Evolutionary conservation across 352 stramenopile species (phyloP).

Genomic region (Elongisporangium anandrum): DNA sequence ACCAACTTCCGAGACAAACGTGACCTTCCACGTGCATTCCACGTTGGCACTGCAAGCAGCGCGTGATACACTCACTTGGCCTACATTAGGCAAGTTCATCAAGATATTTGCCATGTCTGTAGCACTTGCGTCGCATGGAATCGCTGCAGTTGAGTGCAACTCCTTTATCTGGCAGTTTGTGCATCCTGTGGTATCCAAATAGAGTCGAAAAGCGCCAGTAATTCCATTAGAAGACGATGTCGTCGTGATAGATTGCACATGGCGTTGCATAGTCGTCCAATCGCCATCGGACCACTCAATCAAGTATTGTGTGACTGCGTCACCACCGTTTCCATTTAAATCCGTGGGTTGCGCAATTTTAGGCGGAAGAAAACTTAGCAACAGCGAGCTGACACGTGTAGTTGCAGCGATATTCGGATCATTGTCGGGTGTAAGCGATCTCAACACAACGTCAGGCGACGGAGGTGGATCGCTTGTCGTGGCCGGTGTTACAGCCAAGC

Average conservation of each 20-base stretch:
- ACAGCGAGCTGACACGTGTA: slow-evolving; percentile 71
- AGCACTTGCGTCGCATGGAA: slow-evolving; percentile 60
- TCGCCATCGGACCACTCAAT: slow-evolving; percentile 91
- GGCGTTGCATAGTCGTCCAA: slow-evolving; percentile 55
- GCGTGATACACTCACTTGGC: slow-evolving; percentile 75
- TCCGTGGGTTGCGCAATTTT: slow-evolving; percentile 45
- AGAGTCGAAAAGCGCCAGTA: slow-evolving; percentile 69
- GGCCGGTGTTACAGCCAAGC: slow-evolving; percentile 74
- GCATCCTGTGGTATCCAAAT: slow-evolving; percentile 83
- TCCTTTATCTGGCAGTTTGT: slow-evolving; percentile 71
- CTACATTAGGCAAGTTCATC: slow-evolving; percentile 93
- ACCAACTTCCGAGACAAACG: slow-evolving; percentile 67
- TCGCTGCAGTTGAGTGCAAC: slow-evolving; percentile 54
- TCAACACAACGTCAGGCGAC: slow-evolving; percentile 53
- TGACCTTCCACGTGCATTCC: slow-evolving; percentile 79
- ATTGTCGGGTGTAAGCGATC: slow-evolving; percentile 30
- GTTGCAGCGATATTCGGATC: slow-evolving; percentile 26
- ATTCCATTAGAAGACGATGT: slow-evolving; percentile 29
- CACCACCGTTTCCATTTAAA: slow-evolving; percentile 82
- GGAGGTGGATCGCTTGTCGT: slow-evolving; percentile 87
- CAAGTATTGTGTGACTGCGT: slow-evolving; percentile 83
- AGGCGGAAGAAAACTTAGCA: slow-evolving; percentile 79
- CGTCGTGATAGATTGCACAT: slow-evolving; percentile 70
- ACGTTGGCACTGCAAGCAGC: slow-evolving; percentile 31
- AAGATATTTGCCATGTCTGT: slow-evolving; percentile 74